Conservation (phyloP, 805 yeast genomes). For the Metschnikowia lochheadii region DNA sequence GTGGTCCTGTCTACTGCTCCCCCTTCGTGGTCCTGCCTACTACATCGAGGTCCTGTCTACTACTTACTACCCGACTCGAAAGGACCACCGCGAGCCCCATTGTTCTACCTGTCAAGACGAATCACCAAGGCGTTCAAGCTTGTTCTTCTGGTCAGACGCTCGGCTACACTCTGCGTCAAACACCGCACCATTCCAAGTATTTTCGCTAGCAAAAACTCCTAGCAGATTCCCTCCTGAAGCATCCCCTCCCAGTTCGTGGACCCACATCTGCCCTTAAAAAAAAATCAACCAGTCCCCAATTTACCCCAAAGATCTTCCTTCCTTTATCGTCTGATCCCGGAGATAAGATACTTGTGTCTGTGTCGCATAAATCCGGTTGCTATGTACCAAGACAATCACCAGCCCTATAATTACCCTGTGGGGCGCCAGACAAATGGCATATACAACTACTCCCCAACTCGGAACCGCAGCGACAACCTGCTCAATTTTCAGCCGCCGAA, state of each 20-base stretch:
- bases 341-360: too few species aligned
- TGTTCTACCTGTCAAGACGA: neutral
- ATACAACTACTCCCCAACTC: slow-evolving; percentile 12
- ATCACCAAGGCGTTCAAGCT: neutral
- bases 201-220: neutral
- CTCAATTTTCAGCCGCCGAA: slow-evolving; percentile 14
- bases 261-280: neutral
- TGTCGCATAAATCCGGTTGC: neutral
- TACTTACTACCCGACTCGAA: neutral
- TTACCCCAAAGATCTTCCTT: neutral
- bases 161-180: neutral
- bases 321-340: neutral
- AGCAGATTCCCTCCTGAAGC: too few species aligned
- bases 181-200: neutral
- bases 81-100: neutral
- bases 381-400: slow-evolving; percentile 1
- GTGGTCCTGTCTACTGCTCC: neutral
- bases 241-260: neutral
- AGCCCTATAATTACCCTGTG: slow-evolving; percentile 5
- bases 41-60: neutral
- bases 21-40: neutral
- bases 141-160: neutral
- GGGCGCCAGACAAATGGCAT: slow-evolving; percentile 12
- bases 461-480: slow-evolving; percentile 13
- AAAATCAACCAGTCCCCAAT: neutral